phyloP scores from a whole-genome alignment of 192 early-diverging fungal species.

The Coemansia aciculifera region DNA sequence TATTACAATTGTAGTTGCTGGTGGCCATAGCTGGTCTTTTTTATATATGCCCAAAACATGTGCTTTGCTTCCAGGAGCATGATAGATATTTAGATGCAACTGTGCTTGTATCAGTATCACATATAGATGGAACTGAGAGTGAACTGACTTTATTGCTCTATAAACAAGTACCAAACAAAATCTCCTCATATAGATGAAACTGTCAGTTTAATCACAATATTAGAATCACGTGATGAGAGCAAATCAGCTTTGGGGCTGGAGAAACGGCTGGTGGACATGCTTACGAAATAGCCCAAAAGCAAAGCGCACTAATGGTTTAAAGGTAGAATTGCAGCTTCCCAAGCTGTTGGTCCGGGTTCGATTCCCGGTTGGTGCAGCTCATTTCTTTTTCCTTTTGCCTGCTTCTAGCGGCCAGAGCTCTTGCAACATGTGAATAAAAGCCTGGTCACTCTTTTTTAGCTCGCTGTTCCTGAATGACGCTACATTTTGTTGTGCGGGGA shows the following conservation, averaged over 20 bases:
- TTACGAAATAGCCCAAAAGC: neutral
- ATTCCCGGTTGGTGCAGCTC: slow-evolving; percentile 69
- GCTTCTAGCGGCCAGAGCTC: neutral
- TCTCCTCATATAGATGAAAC: neutral
- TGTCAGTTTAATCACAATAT: too few relatives aligned
- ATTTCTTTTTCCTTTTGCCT: slow-evolving; percentile 11
- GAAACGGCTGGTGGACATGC: too few relatives aligned
- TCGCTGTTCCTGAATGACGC: neutral
- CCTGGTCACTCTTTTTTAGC: neutral
- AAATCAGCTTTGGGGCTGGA: too few relatives aligned
- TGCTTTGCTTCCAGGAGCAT: neutral
- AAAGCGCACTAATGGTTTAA: slow-evolving; percentile 59
- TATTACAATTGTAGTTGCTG: neutral
- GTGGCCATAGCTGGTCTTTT: neutral
- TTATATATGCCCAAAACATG: neutral
- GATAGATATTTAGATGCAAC: neutral
- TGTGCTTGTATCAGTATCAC: neutral
- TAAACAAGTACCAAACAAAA: too few relatives aligned
- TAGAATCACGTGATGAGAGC: too few relatives aligned
- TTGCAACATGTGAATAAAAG: neutral
- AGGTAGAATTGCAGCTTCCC: slow-evolving; percentile 80
- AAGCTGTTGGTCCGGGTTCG: slow-evolving; percentile 81
- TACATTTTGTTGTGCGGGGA: neutral
- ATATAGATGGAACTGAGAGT: neutral
- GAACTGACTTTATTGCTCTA: too few relatives aligned